Conservation (phyloP, 495 filamentous ascomycete species). For the Aspergillus nanangensis region DNA sequence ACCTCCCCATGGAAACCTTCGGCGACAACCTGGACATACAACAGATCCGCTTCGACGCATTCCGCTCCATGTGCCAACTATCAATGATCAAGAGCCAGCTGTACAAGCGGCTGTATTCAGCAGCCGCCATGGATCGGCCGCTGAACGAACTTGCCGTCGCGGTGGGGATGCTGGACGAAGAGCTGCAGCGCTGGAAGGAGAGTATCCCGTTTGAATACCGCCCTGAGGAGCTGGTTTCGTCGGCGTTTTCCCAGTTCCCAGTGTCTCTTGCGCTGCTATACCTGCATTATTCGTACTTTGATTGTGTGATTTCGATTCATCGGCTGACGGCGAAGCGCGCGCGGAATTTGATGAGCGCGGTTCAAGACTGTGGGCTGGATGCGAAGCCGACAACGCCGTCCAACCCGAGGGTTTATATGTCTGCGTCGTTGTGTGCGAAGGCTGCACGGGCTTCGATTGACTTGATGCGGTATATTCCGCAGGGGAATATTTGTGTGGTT, state of each 20-base stretch:
- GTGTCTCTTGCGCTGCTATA: constrained; percentile 6
- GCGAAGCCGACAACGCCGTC: not conserved
- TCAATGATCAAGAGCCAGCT: constrained; percentile 14
- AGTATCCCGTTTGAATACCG: constrained; percentile 12
- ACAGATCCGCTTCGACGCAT: constrained; percentile 8
- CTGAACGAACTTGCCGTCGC: constrained; percentile 10
- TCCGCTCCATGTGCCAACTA: constrained; percentile 12
- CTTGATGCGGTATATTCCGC: constrained; percentile 13
- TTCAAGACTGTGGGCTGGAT: constrained; percentile 1
- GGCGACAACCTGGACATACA: not conserved
- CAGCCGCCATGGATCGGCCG: constrained; percentile 9
- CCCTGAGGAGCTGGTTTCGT: constrained; percentile 2
- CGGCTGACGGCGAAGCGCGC: constrained; percentile 6
- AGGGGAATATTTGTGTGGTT: constrained; percentile 6
- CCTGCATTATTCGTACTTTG: constrained; percentile 14
- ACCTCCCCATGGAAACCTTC: constrained; percentile 3
- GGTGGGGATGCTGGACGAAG: constrained; percentile 9
- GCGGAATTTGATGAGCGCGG: constrained; percentile 1
- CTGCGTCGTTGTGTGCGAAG: constrained; percentile 10
- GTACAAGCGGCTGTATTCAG: constrained; percentile 12
- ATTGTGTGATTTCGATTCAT: constrained; percentile 20
- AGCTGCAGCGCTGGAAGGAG: constrained; percentile 14
- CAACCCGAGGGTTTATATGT: constrained; percentile 11
- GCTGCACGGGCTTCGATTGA: constrained; percentile 17
- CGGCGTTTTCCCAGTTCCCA: not conserved